These are phyloP conservation scores for Globisporangium paddicum DNA, from an alignment of 352 stramenopile species.

Conservation along the genomic window DNA sequence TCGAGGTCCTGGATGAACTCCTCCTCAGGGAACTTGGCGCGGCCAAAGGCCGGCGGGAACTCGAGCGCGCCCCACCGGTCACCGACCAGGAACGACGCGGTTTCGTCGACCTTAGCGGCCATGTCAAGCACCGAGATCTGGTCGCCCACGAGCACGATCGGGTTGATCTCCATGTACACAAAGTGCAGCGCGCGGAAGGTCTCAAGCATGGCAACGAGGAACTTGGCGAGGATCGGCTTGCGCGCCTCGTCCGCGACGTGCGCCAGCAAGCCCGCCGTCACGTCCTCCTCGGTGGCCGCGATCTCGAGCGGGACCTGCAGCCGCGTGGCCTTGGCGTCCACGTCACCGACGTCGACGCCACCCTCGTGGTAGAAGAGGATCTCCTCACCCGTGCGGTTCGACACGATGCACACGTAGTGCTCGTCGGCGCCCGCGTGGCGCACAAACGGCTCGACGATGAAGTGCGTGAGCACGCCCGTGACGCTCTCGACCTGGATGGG, in stretches of 20 bases:
- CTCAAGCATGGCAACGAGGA: conserved; percentile 89
- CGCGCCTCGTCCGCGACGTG: conserved; percentile 69
- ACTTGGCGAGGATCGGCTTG: conserved; percentile 82
- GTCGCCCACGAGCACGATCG: conserved; percentile 91
- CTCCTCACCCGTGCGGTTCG: conserved; percentile 92
- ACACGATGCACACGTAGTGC: conserved; percentile 97
- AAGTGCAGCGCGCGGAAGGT: conserved; percentile 96
- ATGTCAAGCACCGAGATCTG: conserved; percentile 94
- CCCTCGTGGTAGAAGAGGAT: conserved; percentile 96
- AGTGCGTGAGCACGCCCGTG: conserved; percentile 92
- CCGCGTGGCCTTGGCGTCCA: conserved; percentile 92
- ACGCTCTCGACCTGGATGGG: conserved; percentile 90
- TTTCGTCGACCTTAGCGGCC: conserved; percentile 97
- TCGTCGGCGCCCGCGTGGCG: conserved; percentile 91
- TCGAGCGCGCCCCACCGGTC: conserved; percentile 92
- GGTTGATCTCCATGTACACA: conserved; percentile 98
- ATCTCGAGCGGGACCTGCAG: conserved; percentile 84
- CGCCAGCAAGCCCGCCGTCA: conserved; percentile 66
- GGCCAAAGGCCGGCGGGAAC: conserved; percentile 95
- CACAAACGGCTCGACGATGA: conserved; percentile 97
- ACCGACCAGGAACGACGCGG: conserved; percentile 92
- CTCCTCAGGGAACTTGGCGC: conserved; percentile 95
- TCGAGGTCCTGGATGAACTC: conserved; percentile 94
- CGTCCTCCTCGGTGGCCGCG: conserved; percentile 59
- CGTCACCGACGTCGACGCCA: conserved; percentile 94